phyloP scores from a whole-genome alignment of 2,329 filamentous ascomycete species.

The Colletotrichum siamense region DNA sequence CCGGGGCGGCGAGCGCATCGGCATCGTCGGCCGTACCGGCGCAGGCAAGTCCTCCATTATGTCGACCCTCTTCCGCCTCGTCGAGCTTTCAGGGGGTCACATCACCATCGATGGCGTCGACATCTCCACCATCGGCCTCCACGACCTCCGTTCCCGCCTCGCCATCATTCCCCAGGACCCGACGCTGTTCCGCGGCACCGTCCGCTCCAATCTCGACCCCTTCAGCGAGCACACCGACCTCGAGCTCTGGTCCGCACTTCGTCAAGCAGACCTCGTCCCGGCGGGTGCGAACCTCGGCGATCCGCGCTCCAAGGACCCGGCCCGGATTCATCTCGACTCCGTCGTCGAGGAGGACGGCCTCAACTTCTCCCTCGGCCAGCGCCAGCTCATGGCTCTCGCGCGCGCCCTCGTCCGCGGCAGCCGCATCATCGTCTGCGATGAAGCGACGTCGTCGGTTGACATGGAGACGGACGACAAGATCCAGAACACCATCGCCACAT shows the following conservation, averaged over 20 bases:
- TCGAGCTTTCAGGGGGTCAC: conserved; percentile 66
- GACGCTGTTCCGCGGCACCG: conserved; percentile 81
- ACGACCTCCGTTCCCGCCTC: conserved; percentile 76
- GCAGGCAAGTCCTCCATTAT: conserved; percentile 87
- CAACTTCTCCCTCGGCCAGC: conserved; percentile 94
- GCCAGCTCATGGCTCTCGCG: conserved; percentile 93
- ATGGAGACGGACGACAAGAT: conserved; percentile 98
- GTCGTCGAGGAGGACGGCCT: conserved; percentile 91
- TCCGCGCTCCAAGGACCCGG: conserved; percentile 36
- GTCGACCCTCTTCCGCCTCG: conserved; percentile 80
- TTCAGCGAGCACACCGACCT: conserved; percentile 81
- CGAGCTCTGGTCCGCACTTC: conserved; percentile 78
- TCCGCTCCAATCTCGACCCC: conserved; percentile 80
- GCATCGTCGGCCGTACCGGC: conserved; percentile 81
- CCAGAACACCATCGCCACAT: conserved; percentile 83
- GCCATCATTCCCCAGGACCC: conserved; percentile 88
- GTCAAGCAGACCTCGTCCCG: conserved; percentile 76
- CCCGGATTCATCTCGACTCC: conserved; percentile 81
- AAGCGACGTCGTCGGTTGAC: conserved; percentile 91
- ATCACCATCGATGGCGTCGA: conserved; percentile 72
- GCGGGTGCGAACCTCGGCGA: conserved; percentile 34
- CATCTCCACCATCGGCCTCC: conserved; percentile 76
- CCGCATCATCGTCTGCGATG: conserved; percentile 95
- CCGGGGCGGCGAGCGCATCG: conserved; percentile 77
- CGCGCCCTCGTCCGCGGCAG: conserved; percentile 86